phyloP scores from a whole-genome alignment of 2,329 filamentous ascomycete genomes.

The Phialocephala subalpina region DNA sequence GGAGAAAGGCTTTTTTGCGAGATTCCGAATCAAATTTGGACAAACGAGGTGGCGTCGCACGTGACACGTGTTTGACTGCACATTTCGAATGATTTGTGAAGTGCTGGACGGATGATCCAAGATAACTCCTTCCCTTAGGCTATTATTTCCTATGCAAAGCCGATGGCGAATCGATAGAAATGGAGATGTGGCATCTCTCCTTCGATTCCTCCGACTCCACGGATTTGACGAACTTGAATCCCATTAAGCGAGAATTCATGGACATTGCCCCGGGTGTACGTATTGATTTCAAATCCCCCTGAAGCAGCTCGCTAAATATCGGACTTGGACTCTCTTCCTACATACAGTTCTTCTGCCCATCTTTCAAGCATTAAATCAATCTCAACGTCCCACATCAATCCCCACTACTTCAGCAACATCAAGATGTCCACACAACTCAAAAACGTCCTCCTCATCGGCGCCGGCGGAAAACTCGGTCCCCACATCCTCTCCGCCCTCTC shows the following conservation, averaged over 20 bases:
- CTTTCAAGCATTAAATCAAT: not conserved
- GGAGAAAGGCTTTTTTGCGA: too few species aligned
- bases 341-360: not conserved
- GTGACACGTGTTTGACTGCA: too few species aligned
- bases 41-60: too few species aligned
- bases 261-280: constrained; percentile 2
- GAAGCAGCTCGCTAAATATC: not conserved
- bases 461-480: not conserved
- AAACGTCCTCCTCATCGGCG: constrained; percentile 3
- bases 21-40: too few species aligned
- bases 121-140: too few species aligned
- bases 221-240: constrained; percentile 7
- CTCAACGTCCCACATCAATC: not conserved
- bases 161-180: not conserved
- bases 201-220: not conserved
- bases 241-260: constrained; percentile 5
- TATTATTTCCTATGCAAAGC: not conserved
- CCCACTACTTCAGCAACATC: not conserved
- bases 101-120: not conserved
- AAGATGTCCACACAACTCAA: not conserved
- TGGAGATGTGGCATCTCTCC: not conserved
- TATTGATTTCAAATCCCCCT: constrained; percentile 8
- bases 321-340: not conserved
- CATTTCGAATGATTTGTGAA: not conserved
- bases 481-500: not conserved